Conservation (phyloP, 371 early-diverging fungal species). For the Mucor plumbeus region DNA sequence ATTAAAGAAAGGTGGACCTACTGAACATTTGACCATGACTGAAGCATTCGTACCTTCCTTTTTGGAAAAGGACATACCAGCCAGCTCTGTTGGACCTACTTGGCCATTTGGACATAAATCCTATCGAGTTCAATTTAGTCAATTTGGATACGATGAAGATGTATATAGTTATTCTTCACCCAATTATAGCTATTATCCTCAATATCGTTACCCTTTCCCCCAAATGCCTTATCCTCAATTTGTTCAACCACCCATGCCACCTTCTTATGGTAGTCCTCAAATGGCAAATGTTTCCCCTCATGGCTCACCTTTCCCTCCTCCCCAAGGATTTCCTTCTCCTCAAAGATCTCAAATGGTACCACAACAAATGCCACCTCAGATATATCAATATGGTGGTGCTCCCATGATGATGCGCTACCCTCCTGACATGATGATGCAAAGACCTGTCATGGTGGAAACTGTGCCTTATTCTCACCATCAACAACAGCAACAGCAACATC, state of each 20-base stretch:
- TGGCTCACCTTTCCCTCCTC: slow-evolving; percentile 46
- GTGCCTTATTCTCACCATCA: slow-evolving; percentile 34
- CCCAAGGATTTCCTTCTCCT: slow-evolving; percentile 53
- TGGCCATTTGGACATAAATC: slow-evolving; percentile 58
- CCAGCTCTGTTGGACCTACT: slow-evolving; percentile 52
- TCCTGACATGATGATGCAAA: slow-evolving; percentile 54
- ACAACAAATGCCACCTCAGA: slow-evolving; percentile 53
- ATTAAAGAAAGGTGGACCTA: slow-evolving; percentile 26
- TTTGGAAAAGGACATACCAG: slow-evolving; percentile 27
- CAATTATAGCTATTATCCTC: slow-evolving; percentile 54
- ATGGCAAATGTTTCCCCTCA: slow-evolving; percentile 52
- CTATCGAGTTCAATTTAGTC: slow-evolving; percentile 49
- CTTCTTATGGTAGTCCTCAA: slow-evolving; percentile 53
- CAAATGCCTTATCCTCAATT: slow-evolving; percentile 57
- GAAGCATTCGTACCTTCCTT: slow-evolving; percentile 46
- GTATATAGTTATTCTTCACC: slow-evolving; percentile 45
- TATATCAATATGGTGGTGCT: slow-evolving; percentile 59
- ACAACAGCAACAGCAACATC: slow-evolving; percentile 8
- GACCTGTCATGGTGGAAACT: slow-evolving; percentile 43
- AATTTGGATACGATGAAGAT: slow-evolving; percentile 43
- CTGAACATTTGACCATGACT: slow-evolving; percentile 30
- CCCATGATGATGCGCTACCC: slow-evolving; percentile 63
- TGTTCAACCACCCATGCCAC: slow-evolving; percentile 50
- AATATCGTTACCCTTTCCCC: slow-evolving; percentile 52
- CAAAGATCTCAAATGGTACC: slow-evolving; percentile 58